Base-by-base conservation (phyloP, 495 filamentous ascomycete genomes). In the Trichocladium uniseriatum region DNA sequence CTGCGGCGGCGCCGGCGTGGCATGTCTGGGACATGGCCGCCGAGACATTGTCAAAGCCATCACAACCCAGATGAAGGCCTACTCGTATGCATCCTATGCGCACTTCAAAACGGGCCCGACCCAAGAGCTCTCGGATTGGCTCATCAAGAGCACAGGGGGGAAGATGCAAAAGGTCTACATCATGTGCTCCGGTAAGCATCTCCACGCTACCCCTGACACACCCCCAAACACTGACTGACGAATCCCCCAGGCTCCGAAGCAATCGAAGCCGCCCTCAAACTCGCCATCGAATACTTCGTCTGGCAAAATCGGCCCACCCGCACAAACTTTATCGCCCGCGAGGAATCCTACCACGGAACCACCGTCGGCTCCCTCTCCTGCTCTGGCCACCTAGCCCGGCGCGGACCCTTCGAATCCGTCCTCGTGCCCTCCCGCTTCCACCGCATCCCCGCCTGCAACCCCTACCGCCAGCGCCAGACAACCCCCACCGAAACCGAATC, bases 261-360 rank as follows among this genome's bases (percentile, higher is more conserved):
- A 7, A 74, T 84, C 43, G 84, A 89, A 55, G 79, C 79, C 5
- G 77, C 83, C 8, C 60, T 87, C 38, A 88, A 87, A 54, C 57
- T 86, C 3, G 72, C 79, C 16, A 67, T 77, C 7, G 82, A 88
- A 54, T 86, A 77, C 55, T 79, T 70, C 53, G 60, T 74, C 14
- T 80, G 82, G 64, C 55, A 52, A 6, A 45, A 43, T 32, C 53
- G 65, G 22, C 50, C 55, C 2, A 31, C 54, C 35, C 54, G 72
- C 6, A 57, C 58, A 1, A 69, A 75, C 41, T 81, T 83, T 66
- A 83, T 89, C 50, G 69, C 74, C 15, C 73, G 85, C 22, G 64
- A 73, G 34, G 72, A 78, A n/a, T 81, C 78, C 15, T 89, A 86
- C 58, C 84, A 89, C 58, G 84, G 84, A 5, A 79, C 72, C 16